Evolutionary conservation across 352 stramenopile species (phyloP), one percentile per base, ranked within the genome.

Genomic region (Globisporangium perplexum): DNA sequence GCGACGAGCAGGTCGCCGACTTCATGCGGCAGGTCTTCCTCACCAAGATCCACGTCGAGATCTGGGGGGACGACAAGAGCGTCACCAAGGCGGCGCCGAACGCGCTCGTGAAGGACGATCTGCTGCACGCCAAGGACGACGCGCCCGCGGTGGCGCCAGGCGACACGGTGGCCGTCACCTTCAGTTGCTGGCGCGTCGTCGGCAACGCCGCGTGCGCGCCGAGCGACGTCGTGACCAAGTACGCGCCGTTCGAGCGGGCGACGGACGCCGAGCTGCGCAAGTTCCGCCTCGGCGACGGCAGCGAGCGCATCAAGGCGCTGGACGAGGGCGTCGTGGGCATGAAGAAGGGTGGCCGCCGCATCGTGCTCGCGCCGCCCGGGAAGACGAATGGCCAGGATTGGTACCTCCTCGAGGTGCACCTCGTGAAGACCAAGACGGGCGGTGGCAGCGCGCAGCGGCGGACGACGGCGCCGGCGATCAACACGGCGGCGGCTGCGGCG

Each of bases 271-370:
- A 84, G 14, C 48, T 89, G 33, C 75, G 77, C 55, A 92, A 92
- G 58, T 83, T 92, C 53, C 74, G 77, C 35, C 63, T 92, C 28
- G 82, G 78, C 44, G 89, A 95, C 26, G 77, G 81, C 45, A 80
- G 63, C 15, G 73, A 94, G 56, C 81, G 86, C 12, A 77, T 98
- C 31, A 90, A 92, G 28, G 89, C 89, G 35, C 60, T 98, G 41
- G 92, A 97, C 63, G 74, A 91, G 57, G 82, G 77, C 1, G 77
- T 97, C 22, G 17, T 92, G 8, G 92, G 92, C 17, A 97, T 97
- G 89, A 89, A 66, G 50, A 95, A 95, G 50, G 79, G 83, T 4
- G 86, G 82, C 0, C 87, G 91, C 39, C 78, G 92, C n/a, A 79
- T 96, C 50, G 79, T 97, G 20, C 74, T 98, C 46, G 85, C 77